Evolutionary conservation across 352 stramenopile species (phyloP), one percentile per base, ranked within the genome.

Genomic region (Globisporangium barbulae): DNA sequence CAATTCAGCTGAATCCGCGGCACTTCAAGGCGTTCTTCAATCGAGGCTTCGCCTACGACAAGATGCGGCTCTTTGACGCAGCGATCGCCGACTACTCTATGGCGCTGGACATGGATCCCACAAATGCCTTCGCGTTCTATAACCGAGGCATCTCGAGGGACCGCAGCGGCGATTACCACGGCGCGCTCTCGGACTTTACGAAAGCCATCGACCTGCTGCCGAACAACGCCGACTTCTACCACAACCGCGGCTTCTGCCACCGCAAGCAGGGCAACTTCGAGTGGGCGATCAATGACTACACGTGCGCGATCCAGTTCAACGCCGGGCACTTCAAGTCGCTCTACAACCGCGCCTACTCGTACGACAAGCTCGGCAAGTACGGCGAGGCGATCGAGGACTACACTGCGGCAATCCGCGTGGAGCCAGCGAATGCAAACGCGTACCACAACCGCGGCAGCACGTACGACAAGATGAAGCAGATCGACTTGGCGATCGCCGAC

Each of bases 11-110:
- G 8, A 84, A 96, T 44, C 83, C 78, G 30, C 50, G 64, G 0
- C 90, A 97, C 59, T 97, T 97, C 68, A 97, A 96, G 64, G 85
- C 89, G 42, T 79, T 81, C 53, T 97, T 96, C 66, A 97, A 97
- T 56, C 86, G 90, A 35, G 90, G 81, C 1, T 97, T 96, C 59
- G 85, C 88, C 3, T 90, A 70, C 56, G 86, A 97, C 70, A 96
- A 94, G 59, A 72, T 96, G 59, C 71, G 79, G 1, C 69, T 72
- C 5, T 94, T 97, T 64, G 80, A 94, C 54, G 66, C 66, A 0
- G 87, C 87, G 9, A 89, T 97, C 55, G 71, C 67, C 4, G 85
- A 97, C 70, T 97, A 94, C 64, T 88, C 71, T 21, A 76, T 72
- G 0, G 81, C 79, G 3, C 61, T 97, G n/a, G 52, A 47, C 9